These are phyloP conservation scores for Cercospora citrullina DNA, from an alignment of 2,329 filamentous ascomycete genomes.

Conservation along the genomic window DNA sequence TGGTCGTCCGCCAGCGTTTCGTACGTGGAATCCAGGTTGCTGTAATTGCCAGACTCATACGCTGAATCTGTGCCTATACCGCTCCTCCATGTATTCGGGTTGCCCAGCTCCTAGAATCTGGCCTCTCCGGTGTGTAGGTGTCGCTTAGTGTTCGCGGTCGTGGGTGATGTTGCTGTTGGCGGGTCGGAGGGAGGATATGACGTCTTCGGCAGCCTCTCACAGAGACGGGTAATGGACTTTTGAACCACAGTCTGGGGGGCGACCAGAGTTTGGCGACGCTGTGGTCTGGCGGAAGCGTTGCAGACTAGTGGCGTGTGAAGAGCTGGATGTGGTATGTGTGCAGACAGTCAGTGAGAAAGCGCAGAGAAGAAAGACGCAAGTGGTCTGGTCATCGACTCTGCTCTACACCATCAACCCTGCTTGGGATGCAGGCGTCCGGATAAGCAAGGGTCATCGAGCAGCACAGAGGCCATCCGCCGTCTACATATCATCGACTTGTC, in stretches of 20 bases:
- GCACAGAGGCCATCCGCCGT: not conserved
- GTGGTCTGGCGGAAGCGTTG: not conserved
- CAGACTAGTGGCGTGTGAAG: constrained; percentile 13
- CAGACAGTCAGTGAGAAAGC: not conserved
- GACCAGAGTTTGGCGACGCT: constrained; percentile 3
- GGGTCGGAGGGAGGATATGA: constrained; percentile 11
- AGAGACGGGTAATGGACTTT: constrained; percentile 9
- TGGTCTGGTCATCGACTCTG: constrained; percentile 10
- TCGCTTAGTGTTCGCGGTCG: not conserved
- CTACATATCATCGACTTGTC: not conserved
- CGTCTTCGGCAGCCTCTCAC: constrained; percentile 14
- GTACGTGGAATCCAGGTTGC: constrained; percentile 20
- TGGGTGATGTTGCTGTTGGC: constrained; percentile 6
- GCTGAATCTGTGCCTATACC: constrained; percentile 5
- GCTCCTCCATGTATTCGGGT: constrained; percentile 23
- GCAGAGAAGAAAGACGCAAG: not conserved
- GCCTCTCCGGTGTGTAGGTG: not conserved
- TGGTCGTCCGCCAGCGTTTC: constrained; percentile 19
- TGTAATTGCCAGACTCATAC: constrained; percentile 22
- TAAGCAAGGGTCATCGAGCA: constrained; percentile 16
- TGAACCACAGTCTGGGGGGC: constrained; percentile 9
- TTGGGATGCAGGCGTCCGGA: constrained; percentile 11
- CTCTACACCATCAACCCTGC: constrained; percentile 3
- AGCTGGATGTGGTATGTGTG: constrained; percentile 3
- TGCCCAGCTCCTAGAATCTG: not conserved